Percentiles rank a stretch among this genome's conserved stretches.
Conservation (phyloP, 805 yeast genomes). For the Maudiozyma pseudohumilis region DNA sequence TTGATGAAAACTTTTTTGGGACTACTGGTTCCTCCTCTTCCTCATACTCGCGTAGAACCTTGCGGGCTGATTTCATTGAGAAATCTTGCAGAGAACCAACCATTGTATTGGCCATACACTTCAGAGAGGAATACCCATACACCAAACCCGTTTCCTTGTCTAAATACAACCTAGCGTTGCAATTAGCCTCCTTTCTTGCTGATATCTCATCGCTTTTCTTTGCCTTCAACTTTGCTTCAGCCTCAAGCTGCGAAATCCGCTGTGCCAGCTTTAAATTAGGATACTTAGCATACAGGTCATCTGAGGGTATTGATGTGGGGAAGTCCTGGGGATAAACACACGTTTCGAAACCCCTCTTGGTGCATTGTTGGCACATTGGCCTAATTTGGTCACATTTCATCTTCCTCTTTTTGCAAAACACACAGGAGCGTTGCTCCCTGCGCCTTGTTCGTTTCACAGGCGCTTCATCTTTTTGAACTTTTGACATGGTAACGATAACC, state of each 20-base stretch:
- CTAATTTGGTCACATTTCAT: slow-evolving; percentile 22
- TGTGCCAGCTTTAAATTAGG: neutral
- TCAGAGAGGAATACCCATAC: neutral
- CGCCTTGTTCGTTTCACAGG: too few species aligned
- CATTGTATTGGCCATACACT: neutral
- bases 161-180: neutral
- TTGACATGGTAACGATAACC: too few species aligned
- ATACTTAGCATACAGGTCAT: neutral
- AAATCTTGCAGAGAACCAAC: too few species aligned
- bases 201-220: too few species aligned
- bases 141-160: neutral
- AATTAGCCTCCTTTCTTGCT: too few species aligned
- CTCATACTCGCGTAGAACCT: neutral
- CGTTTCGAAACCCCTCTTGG: slow-evolving; percentile 9
- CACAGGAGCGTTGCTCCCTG: slow-evolving; percentile 2
- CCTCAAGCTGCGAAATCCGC: neutral
- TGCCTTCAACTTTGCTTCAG: too few species aligned
- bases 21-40: neutral
- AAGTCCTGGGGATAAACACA: slow-evolving; percentile 13
- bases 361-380: slow-evolving; percentile 23
- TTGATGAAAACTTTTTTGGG: too few species aligned
- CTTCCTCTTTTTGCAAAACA: slow-evolving; percentile 23
- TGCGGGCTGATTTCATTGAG: neutral
- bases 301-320: neutral
- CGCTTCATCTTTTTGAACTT: too few species aligned